Evolutionary conservation across 768 basidiomycete genomes (phyloP).

Genomic region (Ephemerocybe angulata): DNA sequence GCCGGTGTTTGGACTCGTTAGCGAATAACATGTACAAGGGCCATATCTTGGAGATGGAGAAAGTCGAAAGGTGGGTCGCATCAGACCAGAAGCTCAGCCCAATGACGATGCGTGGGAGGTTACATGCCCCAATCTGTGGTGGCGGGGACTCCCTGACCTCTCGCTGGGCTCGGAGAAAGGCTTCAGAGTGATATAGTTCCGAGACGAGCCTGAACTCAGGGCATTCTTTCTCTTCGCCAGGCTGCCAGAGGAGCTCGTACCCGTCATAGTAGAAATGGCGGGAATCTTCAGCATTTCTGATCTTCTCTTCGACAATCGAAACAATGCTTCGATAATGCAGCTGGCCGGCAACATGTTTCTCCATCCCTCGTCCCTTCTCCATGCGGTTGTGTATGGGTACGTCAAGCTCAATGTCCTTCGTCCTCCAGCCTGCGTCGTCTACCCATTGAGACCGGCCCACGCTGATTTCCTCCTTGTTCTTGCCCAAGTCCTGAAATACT

Average conservation of each 20-base stretch:
- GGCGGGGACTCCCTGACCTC: neutral
- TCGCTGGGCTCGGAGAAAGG: slow-evolving; percentile 15
- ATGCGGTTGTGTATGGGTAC: neutral
- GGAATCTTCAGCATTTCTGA: slow-evolving; percentile 5
- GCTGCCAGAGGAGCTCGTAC: slow-evolving; percentile 10
- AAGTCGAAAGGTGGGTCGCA: slow-evolving; percentile 29
- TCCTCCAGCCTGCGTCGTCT: neutral
- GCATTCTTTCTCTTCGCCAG: neutral
- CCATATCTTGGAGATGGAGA: slow-evolving; percentile 30
- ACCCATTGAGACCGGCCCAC: neutral
- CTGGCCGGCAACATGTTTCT: neutral
- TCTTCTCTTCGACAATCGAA: neutral
- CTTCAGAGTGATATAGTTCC: slow-evolving; percentile 20
- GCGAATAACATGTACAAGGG: slow-evolving; percentile 30
- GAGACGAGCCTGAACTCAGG: slow-evolving; percentile 10
- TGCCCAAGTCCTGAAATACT: neutral
- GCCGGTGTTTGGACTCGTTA: neutral
- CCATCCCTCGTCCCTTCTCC: neutral
- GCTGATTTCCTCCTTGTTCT: neutral
- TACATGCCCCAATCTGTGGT: slow-evolving; percentile 6
- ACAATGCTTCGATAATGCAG: neutral
- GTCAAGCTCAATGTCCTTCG: neutral
- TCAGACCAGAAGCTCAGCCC: slow-evolving; percentile 20
- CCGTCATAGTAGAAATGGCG: slow-evolving; percentile 12
- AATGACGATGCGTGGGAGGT: slow-evolving; percentile 18